Evolutionary conservation across 73 alveolate species (phyloP), one percentile per base, ranked within the genome.

Genomic region (Paraurostyla sp.): DNA sequence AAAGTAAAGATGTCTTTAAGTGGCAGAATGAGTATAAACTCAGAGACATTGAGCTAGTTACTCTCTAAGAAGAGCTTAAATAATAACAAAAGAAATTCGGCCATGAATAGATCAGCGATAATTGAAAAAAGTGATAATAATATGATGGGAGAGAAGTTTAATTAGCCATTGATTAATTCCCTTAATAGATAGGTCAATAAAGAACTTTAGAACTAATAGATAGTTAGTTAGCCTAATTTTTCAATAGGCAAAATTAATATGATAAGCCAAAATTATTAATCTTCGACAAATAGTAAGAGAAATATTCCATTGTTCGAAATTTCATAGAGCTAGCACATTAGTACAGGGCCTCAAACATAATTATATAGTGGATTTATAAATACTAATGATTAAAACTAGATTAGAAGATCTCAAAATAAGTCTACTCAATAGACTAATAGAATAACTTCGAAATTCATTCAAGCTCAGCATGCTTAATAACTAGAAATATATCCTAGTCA

Each of bases 11-110:
- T n/a, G n/a, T n/a, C n/a, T n/a, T n/a, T n/a, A n/a, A n/a, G n/a
- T n/a, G n/a, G n/a, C n/a, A 32, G 58, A 65, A 2, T 36, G 0
- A 65, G 82, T 38, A 58, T 65, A 38, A 65, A 65, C 41, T 65
- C 82, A 36, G 82, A 65, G 6, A 65, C 82, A 18, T 38, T 65
- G 38, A 65, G 82, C 25, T 23, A 3, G 56, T 38, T 65, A 40
- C 36, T 65, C 15, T 54, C 69, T 1, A 1, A 38, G 41, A 35
- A 35, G 18, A 35, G 50, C n/a, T n/a, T n/a, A n/a, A n/a, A n/a
- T n/a, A n/a, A n/a, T n/a, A n/a, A n/a, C n/a, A n/a, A n/a, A 32
- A 33, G 25, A 18, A 65, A 38, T 15, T n/a, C 18, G 38, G 38
- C 60, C 36, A 15, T 65, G 11, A 65, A 65, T 38, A 65, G 41